phyloP scores from a whole-genome alignment of 2,329 filamentous ascomycete species.

The Aspergillus aculeatus region DNA sequence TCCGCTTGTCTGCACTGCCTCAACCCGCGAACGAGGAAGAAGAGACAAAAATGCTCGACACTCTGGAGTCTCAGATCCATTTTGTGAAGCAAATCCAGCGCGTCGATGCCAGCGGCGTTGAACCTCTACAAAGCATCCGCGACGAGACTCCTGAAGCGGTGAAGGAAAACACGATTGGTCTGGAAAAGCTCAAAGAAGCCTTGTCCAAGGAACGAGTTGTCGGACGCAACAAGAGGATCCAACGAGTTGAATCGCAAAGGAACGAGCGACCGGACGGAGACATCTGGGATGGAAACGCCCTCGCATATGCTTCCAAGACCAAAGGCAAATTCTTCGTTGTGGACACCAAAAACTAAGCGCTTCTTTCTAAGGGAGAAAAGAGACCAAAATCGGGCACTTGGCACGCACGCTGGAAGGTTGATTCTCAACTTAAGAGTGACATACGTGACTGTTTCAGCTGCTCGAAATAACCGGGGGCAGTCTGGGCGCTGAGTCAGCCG shows the following conservation, averaged over 20 bases:
- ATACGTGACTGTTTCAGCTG: background rate
- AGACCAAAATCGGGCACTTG: too few species aligned
- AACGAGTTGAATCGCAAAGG: constrained; percentile 33
- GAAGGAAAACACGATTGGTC: constrained; percentile 40
- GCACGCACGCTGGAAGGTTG: background rate
- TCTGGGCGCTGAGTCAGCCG: constrained; percentile 25
- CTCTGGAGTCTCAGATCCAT: constrained; percentile 76
- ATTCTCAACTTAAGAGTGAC: background rate
- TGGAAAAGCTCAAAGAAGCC: constrained; percentile 37
- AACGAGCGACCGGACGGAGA: constrained; percentile 43
- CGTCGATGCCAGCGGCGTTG: constrained; percentile 70
- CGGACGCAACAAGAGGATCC: constrained; percentile 49
- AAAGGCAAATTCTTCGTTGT: constrained; percentile 76
- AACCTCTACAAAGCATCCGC: constrained; percentile 73
- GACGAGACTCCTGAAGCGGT: constrained; percentile 59
- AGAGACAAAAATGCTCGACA: constrained; percentile 69
- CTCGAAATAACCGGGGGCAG: background rate
- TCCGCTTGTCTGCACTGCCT: constrained; percentile 85
- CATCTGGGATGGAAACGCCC: constrained; percentile 67
- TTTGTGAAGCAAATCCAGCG: constrained; percentile 86
- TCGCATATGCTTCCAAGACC: constrained; percentile 64
- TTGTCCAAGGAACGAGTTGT: constrained; percentile 42
- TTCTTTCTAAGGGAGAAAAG: background rate
- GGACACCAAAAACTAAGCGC: constrained; percentile 42
- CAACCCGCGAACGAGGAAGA: constrained; percentile 62